phyloP scores from a whole-genome alignment of 805 yeast genomes.

The Myxozyma geophila region DNA sequence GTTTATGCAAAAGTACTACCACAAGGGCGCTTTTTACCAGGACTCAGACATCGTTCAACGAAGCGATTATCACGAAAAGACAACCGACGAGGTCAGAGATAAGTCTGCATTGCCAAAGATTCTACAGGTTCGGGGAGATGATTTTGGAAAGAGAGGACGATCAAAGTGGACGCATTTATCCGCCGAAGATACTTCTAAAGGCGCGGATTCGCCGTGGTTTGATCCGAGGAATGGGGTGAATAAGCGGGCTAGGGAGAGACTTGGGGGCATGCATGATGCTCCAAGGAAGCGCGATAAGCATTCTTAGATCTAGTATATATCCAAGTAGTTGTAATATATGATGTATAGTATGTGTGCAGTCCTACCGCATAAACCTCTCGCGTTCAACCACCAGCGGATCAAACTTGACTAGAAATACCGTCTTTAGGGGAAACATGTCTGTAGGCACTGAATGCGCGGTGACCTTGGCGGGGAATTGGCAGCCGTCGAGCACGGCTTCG shows the following conservation, averaged over 20 bases:
- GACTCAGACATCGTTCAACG: slow-evolving; percentile 45
- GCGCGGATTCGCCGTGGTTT: slow-evolving; percentile 32
- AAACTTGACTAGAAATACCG: slow-evolving; percentile 77
- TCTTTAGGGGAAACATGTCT: slow-evolving; percentile 62
- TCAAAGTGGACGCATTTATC: slow-evolving; percentile 40
- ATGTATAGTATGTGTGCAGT: not conserved
- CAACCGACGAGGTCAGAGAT: slow-evolving; percentile 44
- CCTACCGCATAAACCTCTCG: slow-evolving; percentile 49
- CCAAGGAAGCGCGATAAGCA: not conserved
- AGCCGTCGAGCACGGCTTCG: slow-evolving; percentile 77
- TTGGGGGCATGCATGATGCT: slow-evolving; percentile 28
- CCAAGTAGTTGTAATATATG: not conserved
- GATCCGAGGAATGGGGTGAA: slow-evolving; percentile 5
- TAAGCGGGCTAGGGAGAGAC: slow-evolving; percentile 21
- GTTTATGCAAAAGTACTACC: slow-evolving; percentile 42
- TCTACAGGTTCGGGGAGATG: slow-evolving; percentile 41
- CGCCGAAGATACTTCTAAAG: slow-evolving; percentile 44
- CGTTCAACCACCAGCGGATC: slow-evolving; percentile 61
- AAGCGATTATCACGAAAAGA: slow-evolving; percentile 40
- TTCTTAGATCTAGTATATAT: not conserved
- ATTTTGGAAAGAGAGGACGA: slow-evolving; percentile 43
- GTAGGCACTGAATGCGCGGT: slow-evolving; percentile 80
- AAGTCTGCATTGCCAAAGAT: slow-evolving; percentile 41
- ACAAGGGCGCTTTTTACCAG: slow-evolving; percentile 45
- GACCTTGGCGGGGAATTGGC: slow-evolving; percentile 74